Base-by-base conservation (phyloP, 768 basidiomycete species). In the Lanmaoa pseudosensibilis region DNA sequence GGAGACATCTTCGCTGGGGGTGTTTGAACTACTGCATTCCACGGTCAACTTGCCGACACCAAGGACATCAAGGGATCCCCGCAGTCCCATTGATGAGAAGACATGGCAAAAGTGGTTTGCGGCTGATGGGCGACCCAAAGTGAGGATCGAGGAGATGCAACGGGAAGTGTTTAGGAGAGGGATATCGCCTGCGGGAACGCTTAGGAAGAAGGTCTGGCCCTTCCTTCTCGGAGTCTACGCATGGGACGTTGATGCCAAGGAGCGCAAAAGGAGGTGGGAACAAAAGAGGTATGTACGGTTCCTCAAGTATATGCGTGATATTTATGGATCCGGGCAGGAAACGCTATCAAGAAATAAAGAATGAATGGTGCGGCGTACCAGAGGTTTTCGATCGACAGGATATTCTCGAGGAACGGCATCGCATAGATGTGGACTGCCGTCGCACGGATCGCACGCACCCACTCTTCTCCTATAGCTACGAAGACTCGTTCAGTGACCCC, bases 381-480 rank as follows among this genome's bases (percentile, higher is more conserved):
- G 90, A 90, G 60, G 86, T 92, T 11, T 93, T 89, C 68, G 87
- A 88, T 64, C 82, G 87, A 47, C 81, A 83, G 56, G 90, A 92
- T 65, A 81, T 91, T 50, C 70, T 91, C 33, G 96, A 99, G 74
- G 92, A 94, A 69, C 84, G 90, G n/a, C 92, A 94, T 73, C 84
- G 92, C 25, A 93, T 94, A 63, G 92, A 98, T 66, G 97, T 99
- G 54, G 97, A 98, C 68, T 98, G 97, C 65, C 87, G 95, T 55
- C 83, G 97, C 27, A 99, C 97, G 21, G 97, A 99, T 72, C 82
- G 97, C 37, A 88, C 81, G n/a, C 96, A 98, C 63, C 86, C 92
- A 6, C 79, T 98, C 52, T 98, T 97, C 65, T 83, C 87, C 3
- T 77, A 75, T 25, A 73, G 75, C 70, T 62, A 73, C 27, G 56